Percentiles rank a stretch among this genome's conserved stretches.
Conservation (phyloP, 768 basidiomycete species). For the Zangia roseola region DNA sequence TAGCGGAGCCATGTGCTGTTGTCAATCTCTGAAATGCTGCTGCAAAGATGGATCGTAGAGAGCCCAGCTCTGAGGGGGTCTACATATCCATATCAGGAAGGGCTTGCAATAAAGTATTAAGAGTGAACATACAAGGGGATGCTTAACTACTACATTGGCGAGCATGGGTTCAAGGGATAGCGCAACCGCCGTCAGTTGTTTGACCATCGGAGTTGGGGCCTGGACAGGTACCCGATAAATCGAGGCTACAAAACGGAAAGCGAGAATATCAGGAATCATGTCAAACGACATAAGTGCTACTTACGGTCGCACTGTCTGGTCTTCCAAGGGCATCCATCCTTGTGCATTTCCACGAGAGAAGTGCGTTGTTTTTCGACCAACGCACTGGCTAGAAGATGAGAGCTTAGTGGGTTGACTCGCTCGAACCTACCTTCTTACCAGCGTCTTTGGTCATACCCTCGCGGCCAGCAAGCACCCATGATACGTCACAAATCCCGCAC, state of each 20-base stretch:
- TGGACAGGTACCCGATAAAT: conserved; percentile 76
- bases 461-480: conserved; percentile 71
- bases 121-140: conserved; percentile 60
- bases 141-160: conserved; percentile 56
- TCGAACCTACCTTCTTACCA: conserved; percentile 52
- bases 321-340: conserved; percentile 84
- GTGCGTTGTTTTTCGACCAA: conserved; percentile 72
- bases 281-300: conserved; percentile 18
- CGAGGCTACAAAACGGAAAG: conserved; percentile 41
- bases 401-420: conserved; percentile 13
- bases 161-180: conserved; percentile 50
- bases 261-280: conserved; percentile 1
- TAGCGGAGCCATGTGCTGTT: conserved; percentile 27
- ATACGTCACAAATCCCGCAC: conserved; percentile 67
- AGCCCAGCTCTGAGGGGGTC: conserved; percentile 57
- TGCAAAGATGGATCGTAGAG: conserved; percentile 47
- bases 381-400: conserved; percentile 49
- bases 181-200: conserved; percentile 58
- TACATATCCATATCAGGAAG: conserved; percentile 29
- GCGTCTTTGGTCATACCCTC: conserved; percentile 76
- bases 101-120: not conserved
- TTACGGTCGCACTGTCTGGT: conserved; percentile 75
- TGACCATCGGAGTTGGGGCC: conserved; percentile 60
- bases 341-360: conserved; percentile 69
- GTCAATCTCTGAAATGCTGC: conserved; percentile 24